Conservation (phyloP, 306 rosid genomes). For the Lablab purpureus region DNA sequence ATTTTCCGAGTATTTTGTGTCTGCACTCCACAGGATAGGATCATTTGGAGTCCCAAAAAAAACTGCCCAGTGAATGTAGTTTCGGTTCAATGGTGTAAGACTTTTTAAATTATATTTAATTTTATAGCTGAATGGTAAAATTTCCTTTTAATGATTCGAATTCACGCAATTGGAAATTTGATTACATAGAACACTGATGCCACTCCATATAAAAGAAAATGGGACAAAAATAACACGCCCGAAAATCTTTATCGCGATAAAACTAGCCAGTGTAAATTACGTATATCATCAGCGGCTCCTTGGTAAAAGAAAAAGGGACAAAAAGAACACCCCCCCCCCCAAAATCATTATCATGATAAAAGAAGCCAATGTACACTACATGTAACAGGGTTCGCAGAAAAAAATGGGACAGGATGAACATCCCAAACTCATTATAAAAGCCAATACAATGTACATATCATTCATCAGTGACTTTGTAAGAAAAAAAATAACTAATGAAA, state of each 20-base stretch:
- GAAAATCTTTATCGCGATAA: conserved; percentile 22
- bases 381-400: background rate
- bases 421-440: conserved; percentile 25
- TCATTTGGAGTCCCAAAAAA: background rate
- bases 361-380: background rate
- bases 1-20: conserved; percentile 10
- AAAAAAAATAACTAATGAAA: background rate
- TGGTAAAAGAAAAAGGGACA: too few relatives aligned
- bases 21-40: conserved; percentile 1
- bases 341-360: too few relatives aligned
- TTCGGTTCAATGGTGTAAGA: background rate
- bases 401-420: background rate
- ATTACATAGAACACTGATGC: background rate
- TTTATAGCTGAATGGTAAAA: background rate
- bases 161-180: background rate
- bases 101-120: background rate
- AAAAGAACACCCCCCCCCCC: too few relatives aligned
- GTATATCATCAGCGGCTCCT: conserved; percentile 15
- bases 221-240: background rate
- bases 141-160: background rate
- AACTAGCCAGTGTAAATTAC: conserved; percentile 27
- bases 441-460: conserved; percentile 18
- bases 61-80: background rate
- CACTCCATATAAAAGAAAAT: conserved; percentile 13
- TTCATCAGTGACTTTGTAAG: conserved; percentile 6